Evolutionary conservation across 2,329 filamentous ascomycete genomes (phyloP).

Genomic region (Ceratocystis eucalypticola): DNA sequence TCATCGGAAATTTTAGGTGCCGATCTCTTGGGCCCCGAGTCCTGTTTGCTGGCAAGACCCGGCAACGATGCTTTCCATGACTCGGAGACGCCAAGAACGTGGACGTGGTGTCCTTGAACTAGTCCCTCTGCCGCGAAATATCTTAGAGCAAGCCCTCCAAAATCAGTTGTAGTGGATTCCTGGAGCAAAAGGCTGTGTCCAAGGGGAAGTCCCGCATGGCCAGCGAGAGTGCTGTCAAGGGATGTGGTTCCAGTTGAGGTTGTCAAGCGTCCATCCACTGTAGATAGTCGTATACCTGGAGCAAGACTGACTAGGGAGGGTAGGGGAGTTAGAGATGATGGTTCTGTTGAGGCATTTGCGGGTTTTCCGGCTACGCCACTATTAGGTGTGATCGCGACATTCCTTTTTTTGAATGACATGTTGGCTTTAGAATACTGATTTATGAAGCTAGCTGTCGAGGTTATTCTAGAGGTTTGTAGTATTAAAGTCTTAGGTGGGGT

Average conservation of each 20-base stretch:
- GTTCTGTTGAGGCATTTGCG: slow-evolving; percentile 16
- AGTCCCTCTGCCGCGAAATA: slow-evolving; percentile 92
- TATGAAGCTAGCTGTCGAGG: not conserved
- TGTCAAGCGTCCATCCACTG: slow-evolving; percentile 71
- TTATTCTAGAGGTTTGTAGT: not conserved
- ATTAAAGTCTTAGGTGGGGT: not conserved
- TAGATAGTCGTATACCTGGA: slow-evolving; percentile 61
- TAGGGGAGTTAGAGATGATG: slow-evolving; percentile 27
- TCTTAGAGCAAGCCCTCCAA: slow-evolving; percentile 66
- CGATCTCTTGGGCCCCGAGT: not conserved
- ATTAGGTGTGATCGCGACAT: slow-evolving; percentile 35
- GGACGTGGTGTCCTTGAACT: slow-evolving; percentile 77
- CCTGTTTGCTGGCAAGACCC: slow-evolving; percentile 37
- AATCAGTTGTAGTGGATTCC: slow-evolving; percentile 89
- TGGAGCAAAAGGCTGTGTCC: slow-evolving; percentile 71
- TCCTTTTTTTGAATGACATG: slow-evolving; percentile 48
- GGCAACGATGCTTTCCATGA: slow-evolving; percentile 75
- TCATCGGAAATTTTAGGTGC: slow-evolving; percentile 23
- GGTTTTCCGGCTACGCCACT: slow-evolving; percentile 21
- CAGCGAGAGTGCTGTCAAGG: slow-evolving; percentile 70
- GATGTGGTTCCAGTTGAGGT: slow-evolving; percentile 86
- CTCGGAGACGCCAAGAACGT: slow-evolving; percentile 68
- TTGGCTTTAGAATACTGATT: not conserved
- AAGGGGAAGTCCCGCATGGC: slow-evolving; percentile 71
- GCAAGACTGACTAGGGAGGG: not conserved